Percentiles rank a stretch among this genome's conserved stretches.
phyloP scores from a whole-genome alignment of 805 yeast genomes.

The Candida xyloterini region DNA sequence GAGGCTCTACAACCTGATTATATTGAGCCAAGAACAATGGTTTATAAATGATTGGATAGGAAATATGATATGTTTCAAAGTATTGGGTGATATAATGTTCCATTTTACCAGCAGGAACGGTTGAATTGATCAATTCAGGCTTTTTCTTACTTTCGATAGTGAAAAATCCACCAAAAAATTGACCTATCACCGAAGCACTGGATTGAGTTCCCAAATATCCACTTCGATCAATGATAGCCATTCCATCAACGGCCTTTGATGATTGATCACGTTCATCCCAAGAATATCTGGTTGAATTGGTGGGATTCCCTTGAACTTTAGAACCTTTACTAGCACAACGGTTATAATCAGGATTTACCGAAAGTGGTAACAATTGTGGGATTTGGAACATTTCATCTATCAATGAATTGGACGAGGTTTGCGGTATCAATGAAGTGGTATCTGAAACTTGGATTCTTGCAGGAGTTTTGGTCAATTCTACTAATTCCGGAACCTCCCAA shows the following conservation, averaged over 20 bases:
- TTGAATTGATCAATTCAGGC: background rate
- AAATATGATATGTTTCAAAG: constrained; percentile 16
- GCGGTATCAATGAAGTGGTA: background rate
- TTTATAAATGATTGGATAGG: constrained; percentile 17
- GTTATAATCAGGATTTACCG: constrained; percentile 3
- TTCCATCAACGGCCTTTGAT: constrained; percentile 10
- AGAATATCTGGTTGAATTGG: constrained; percentile 1
- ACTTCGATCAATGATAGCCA: constrained; percentile 18
- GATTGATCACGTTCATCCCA: constrained; percentile 12
- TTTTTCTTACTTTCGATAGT: background rate
- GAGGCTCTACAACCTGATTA: constrained; percentile 15
- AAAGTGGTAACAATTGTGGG: constrained; percentile 12
- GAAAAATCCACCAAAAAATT: constrained; percentile 11
- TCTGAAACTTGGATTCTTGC: background rate
- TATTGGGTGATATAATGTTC: constrained; percentile 13
- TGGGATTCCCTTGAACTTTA: background rate
- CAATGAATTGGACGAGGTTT: background rate
- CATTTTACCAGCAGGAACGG: constrained; percentile 1
- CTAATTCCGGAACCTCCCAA: constrained; percentile 10
- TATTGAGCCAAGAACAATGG: constrained; percentile 20
- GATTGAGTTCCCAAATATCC: constrained; percentile 18
- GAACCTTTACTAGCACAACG: background rate
- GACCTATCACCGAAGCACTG: constrained; percentile 13
- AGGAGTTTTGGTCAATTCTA: background rate
- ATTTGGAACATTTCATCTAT: constrained; percentile 4